phyloP scores from a whole-genome alignment of 306 rosid species.

The Trifolium subterraneum region DNA sequence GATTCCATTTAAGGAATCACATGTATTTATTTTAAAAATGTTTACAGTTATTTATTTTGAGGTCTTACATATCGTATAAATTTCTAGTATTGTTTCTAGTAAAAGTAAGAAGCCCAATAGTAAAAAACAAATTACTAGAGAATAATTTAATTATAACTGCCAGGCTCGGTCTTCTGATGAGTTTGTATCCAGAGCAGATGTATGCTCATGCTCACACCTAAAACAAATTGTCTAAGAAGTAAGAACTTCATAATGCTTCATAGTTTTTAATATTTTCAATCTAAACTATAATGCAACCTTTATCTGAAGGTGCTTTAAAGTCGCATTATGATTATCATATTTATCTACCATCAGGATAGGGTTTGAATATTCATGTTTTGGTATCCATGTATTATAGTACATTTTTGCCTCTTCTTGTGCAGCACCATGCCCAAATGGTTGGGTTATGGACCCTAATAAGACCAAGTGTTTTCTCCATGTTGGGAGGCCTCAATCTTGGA shows the following conservation, averaged over 20 bases:
- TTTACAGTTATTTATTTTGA: background rate
- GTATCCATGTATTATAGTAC: slow-evolving; percentile 22
- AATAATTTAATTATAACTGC: background rate
- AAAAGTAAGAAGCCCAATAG: slow-evolving; percentile 2
- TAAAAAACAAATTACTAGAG: slow-evolving; percentile 2
- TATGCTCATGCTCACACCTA: slow-evolving; percentile 4
- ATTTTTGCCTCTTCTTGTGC: slow-evolving; percentile 39
- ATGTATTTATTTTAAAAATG: background rate
- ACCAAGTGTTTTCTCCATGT: slow-evolving; percentile 68
- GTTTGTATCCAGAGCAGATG: background rate
- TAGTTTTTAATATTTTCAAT: slow-evolving; percentile 1
- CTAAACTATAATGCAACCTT: slow-evolving; percentile 12
- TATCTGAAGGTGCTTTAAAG: slow-evolving; percentile 26
- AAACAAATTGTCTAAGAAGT: background rate
- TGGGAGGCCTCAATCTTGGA: slow-evolving; percentile 66
- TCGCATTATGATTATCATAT: slow-evolving; percentile 18
- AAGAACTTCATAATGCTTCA: background rate
- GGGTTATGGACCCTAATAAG: slow-evolving; percentile 64
- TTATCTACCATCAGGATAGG: slow-evolving; percentile 21
- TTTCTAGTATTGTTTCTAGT: background rate
- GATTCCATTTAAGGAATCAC: background rate
- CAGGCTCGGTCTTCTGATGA: background rate
- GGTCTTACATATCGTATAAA: background rate
- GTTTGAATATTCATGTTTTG: slow-evolving; percentile 15
- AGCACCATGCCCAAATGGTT: slow-evolving; percentile 76